A percentile compares a stretch with the other conserved stretches of the same genome.
Evolutionary conservation across 2,329 filamentous ascomycete genomes (phyloP).

Genomic region (Juglanconis juglandina): DNA sequence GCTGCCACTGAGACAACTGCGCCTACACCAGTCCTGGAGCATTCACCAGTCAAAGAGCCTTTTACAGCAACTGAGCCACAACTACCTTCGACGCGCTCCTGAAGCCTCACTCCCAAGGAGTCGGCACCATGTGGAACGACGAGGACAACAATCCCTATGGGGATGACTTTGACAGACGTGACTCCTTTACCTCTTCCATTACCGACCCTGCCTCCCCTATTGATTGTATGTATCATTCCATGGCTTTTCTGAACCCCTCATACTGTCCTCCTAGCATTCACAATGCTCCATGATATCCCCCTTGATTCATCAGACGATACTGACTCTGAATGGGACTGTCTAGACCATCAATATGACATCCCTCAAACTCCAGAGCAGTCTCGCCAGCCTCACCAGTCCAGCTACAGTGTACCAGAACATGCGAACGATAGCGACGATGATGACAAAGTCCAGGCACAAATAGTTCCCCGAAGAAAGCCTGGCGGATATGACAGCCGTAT

Average conservation of each 20-base stretch:
- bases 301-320: slow-evolving; percentile 35
- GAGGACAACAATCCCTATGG: slow-evolving; percentile 98
- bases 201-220: slow-evolving; percentile 63
- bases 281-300: slow-evolving; percentile 36
- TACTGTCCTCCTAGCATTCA: slow-evolving; percentile 13
- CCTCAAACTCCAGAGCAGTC: slow-evolving; percentile 58
- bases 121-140: slow-evolving; percentile 86
- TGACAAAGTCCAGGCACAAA: slow-evolving; percentile 36
- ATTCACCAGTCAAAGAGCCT: not conserved
- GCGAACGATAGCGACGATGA: slow-evolving; percentile 47
- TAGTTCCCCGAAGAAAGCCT: slow-evolving; percentile 63
- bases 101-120: not conserved
- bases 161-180: slow-evolving; percentile 80
- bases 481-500: slow-evolving; percentile 92
- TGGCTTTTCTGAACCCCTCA: slow-evolving; percentile 29
- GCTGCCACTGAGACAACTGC: slow-evolving; percentile 2
- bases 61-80: not conserved
- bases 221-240: slow-evolving; percentile 44
- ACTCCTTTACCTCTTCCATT: slow-evolving; percentile 69
- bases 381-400: slow-evolving; percentile 11
- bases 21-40: not conserved
- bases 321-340: slow-evolving; percentile 42
- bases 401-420: slow-evolving; percentile 8
- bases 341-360: slow-evolving; percentile 59
- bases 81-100: not conserved